phyloP scores from a whole-genome alignment of 208 protist species.

The Leishmania major region DNA sequence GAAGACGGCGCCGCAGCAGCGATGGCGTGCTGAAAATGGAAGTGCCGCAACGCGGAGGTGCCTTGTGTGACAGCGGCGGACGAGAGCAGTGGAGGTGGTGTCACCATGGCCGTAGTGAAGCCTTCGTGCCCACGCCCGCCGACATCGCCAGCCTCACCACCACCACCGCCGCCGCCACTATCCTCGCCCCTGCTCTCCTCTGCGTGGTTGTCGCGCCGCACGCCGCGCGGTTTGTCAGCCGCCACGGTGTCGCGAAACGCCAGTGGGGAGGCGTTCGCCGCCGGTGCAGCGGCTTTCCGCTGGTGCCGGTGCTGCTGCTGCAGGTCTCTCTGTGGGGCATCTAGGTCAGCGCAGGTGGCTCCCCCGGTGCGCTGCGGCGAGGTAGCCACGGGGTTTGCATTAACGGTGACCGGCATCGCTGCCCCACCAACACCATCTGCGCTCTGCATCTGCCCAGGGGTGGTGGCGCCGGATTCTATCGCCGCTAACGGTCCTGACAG shows the following conservation, averaged over 20 bases:
- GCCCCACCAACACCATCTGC: conserved; percentile 1
- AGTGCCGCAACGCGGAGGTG: not conserved
- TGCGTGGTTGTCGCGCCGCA: not conserved
- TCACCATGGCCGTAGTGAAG: not conserved
- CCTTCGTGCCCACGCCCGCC: not conserved
- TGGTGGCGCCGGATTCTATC: conserved; percentile 16
- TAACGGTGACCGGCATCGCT: not conserved
- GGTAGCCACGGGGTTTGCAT: not conserved
- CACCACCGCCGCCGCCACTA: not conserved
- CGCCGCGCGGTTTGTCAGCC: not conserved
- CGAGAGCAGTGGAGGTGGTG: not conserved
- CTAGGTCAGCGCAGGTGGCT: not conserved
- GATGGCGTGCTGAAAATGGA: not conserved
- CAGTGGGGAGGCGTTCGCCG: not conserved
- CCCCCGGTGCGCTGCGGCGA: not conserved
- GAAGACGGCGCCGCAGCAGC: not conserved
- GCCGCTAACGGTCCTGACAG: conserved; percentile 9
- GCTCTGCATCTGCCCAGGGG: not conserved
- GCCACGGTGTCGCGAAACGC: conserved; percentile 5
- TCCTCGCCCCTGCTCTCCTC: not conserved
- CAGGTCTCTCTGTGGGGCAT: not conserved
- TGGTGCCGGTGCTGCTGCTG: conserved; percentile 1
- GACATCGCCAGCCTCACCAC: not conserved
- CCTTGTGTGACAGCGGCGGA: not conserved
- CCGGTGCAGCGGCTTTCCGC: not conserved